These are phyloP conservation scores for Clarireedia hainanense DNA, from an alignment of 2,329 filamentous ascomycete genomes.

Conservation along the genomic window DNA sequence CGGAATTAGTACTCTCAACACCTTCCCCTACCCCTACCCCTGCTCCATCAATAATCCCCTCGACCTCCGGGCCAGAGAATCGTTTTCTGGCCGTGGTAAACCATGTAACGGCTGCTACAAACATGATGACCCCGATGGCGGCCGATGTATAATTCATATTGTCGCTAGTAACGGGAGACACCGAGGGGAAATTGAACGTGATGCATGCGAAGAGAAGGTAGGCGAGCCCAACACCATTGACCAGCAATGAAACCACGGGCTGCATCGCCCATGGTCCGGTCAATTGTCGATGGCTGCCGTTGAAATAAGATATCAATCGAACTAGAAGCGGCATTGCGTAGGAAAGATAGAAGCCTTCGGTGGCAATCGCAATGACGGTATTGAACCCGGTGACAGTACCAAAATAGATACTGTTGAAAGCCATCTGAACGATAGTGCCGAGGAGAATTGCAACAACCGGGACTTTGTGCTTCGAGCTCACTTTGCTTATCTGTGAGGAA, in stretches of 20 bases:
- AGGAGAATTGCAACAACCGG: conserved; percentile 43
- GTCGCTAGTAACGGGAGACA: conserved; percentile 41
- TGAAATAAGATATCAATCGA: conserved; percentile 40
- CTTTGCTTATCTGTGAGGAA: conserved; percentile 37
- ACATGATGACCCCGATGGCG: conserved; percentile 45
- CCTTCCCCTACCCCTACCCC: not conserved
- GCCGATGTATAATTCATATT: conserved; percentile 54
- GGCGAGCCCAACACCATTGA: conserved; percentile 43
- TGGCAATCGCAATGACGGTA: conserved; percentile 49
- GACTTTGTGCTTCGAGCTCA: conserved; percentile 38
- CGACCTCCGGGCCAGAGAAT: conserved; percentile 40
- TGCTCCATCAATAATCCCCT: conserved; percentile 12
- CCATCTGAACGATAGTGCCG: conserved; percentile 40
- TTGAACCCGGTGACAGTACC: conserved; percentile 47
- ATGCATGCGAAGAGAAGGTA: conserved; percentile 47
- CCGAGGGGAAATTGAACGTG: conserved; percentile 47
- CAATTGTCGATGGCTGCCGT: conserved; percentile 31
- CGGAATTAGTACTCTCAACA: conserved; percentile 11
- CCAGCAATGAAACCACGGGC: conserved; percentile 26
- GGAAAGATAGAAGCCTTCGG: conserved; percentile 50
- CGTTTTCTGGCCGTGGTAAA: conserved; percentile 40
- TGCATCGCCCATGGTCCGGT: conserved; percentile 35
- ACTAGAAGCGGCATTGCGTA: conserved; percentile 48
- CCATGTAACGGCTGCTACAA: conserved; percentile 44
- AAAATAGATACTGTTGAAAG: conserved; percentile 47